Percentiles rank a stretch among this genome's conserved stretches.
Evolutionary conservation across 192 early-diverging fungal genomes (phyloP).

Genomic region (Coemansia sp.): DNA sequence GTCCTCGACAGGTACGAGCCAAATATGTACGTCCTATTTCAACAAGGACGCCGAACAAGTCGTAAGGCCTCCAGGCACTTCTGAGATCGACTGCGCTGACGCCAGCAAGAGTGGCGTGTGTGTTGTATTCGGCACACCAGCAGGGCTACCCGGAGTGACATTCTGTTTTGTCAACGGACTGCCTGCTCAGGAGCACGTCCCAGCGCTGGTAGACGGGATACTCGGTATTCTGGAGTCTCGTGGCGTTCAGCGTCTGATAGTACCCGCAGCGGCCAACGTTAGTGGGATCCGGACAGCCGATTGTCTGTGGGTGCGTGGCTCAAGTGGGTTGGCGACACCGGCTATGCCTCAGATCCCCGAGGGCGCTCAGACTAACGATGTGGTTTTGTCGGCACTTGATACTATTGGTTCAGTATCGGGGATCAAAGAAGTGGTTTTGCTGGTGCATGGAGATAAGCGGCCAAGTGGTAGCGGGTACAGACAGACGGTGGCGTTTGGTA

Average conservation of each 20-base stretch:
- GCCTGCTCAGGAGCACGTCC: conserved; percentile 25
- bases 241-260: conserved; percentile 30
- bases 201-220: conserved; percentile 35
- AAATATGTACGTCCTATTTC: conserved; percentile 5
- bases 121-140: conserved; percentile 20
- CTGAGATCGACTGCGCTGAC: neutral
- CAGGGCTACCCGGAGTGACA: conserved; percentile 8
- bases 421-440: conserved; percentile 16
- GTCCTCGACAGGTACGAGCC: neutral
- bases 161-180: conserved; percentile 47
- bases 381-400: conserved; percentile 28
- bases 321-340: neutral
- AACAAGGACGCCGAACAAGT: conserved; percentile 4
- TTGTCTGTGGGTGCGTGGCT: conserved; percentile 15
- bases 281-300: conserved; percentile 13
- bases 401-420: conserved; percentile 21
- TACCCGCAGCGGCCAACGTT: conserved; percentile 33
- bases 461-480: conserved; percentile 38
- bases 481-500: conserved; percentile 39
- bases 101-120: neutral
- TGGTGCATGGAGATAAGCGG: conserved; percentile 43
- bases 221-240: conserved; percentile 20
- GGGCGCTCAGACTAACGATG: conserved; percentile 31
- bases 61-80: conserved; percentile 2
- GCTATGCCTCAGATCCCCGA: conserved; percentile 6